Conservation (phyloP, 352 stramenopile species). For the Pythium diclinum region DNA sequence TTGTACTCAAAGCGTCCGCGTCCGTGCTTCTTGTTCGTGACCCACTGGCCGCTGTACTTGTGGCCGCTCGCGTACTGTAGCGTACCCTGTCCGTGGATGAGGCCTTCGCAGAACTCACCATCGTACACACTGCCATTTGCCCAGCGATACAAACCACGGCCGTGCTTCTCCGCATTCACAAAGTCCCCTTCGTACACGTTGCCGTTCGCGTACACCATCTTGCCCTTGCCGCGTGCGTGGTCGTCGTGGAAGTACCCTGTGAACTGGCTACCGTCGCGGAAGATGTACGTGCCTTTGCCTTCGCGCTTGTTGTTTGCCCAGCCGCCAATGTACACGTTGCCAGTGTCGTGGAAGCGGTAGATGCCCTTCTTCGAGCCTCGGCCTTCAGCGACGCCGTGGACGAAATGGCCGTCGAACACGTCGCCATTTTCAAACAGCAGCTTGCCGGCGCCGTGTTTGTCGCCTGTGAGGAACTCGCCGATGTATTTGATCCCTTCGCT, state of each 20-base stretch:
- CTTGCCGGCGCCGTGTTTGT: conserved; percentile 64
- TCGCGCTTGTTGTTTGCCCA: conserved; percentile 70
- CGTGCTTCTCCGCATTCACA: conserved; percentile 62
- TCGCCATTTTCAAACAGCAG: conserved; percentile 76
- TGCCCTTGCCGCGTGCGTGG: conserved; percentile 72
- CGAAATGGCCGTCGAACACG: conserved; percentile 68
- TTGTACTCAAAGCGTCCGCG: conserved; percentile 72
- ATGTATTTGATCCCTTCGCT: conserved; percentile 68
- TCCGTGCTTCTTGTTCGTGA: conserved; percentile 72
- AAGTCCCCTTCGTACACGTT: conserved; percentile 78
- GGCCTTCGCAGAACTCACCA: conserved; percentile 62
- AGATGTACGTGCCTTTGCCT: conserved; percentile 65
- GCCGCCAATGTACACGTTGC: conserved; percentile 65
- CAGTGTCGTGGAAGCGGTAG: conserved; percentile 63
- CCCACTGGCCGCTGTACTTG: conserved; percentile 61
- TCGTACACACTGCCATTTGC: conserved; percentile 76
- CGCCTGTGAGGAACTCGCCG: conserved; percentile 51
- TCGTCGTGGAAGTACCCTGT: conserved; percentile 54
- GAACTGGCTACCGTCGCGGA: conserved; percentile 56
- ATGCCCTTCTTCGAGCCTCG: conserved; percentile 48
- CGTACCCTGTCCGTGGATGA: conserved; percentile 57
- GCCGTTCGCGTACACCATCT: conserved; percentile 82
- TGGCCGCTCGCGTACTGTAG: conserved; percentile 66
- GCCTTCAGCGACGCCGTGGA: conserved; percentile 46
- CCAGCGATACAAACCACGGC: conserved; percentile 59